Evolutionary conservation across 2,329 filamentous ascomycete species (phyloP), one percentile per base, ranked within the genome.

Genomic region (Beauveria scarabaeidicola): DNA sequence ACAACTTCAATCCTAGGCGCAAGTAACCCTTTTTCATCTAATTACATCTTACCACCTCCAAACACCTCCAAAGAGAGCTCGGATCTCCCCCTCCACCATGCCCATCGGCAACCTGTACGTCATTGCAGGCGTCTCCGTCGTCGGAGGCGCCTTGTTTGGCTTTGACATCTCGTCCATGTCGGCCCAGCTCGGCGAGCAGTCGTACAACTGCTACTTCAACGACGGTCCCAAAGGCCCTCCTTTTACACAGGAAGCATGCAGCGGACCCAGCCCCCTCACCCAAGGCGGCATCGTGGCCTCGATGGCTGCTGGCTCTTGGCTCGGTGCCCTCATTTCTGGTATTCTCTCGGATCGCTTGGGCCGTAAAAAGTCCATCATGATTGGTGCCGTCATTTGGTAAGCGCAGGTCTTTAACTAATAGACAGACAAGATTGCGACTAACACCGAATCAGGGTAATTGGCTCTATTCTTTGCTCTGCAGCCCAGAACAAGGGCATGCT

Each of bases 101-200:
- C 27, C 64, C 13, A 69, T 70, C 57, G 69, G 69, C 63, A 73
- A 73, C 63, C 68, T 72, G 54, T 73, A 73, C 63, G 69, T 71
- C 50, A 71, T 73, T 60, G 69, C 70, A 52, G 67, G 66, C 63
- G 68, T 70, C 61, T 64, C 70, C 63, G 74, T 74, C 63, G 69
- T 74, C 27, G 73, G 73, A 61, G 74, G 73, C 61, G 72, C 70
- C 64, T 69, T 75, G 54, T 81, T 81, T 65, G 79, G 78, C 62
- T 83, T 83, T 67, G 81, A 83, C 64, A 83, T 84, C 61, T 78
- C 78, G 38, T 82, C 80, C 59, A 80, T 83, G 73, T 80, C 78
- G 3, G 81, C 80, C 61, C 69, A 70, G 65, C 63, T 69, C 50
- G 68, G 69, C 50, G 69, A 70, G 64, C 69, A 73, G 54, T 69